Base-by-base conservation (phyloP, 2,329 filamentous ascomycete genomes). In the Aspergillus sp. region DNA sequence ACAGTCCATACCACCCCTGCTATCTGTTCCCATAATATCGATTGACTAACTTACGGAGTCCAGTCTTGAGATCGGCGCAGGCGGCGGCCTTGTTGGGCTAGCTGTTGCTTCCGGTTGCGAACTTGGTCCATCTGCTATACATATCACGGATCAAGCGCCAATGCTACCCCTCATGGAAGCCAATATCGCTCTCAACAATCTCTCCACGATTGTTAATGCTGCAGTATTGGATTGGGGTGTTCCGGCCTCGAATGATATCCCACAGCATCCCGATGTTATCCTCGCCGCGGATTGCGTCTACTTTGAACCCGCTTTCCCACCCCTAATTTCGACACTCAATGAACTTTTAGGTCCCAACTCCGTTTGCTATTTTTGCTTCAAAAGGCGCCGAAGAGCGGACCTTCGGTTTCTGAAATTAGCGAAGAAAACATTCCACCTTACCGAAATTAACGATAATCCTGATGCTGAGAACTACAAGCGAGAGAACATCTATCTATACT, bases 251-350 rank as follows among this genome's bases (percentile, higher is more conserved):
- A 66, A 56, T 61, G 79, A 51, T 35, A 71, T 77, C 35, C 74
- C 73, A 21, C 53, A 63, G 81, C 55, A 79, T 81, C 91, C 92
- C 17, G 87, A 93, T 67, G 81, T 96, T 55, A 87, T 99, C 56
- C 83, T 98, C n/a, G 95, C 95, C 3, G 93, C 93, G 41, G 95
- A 98, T 74, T 98, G 93, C 76, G 92, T 96, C 49, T 99, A 98
- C 79, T 96, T 96, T 73, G 95, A 98, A 75, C 92, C 93, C 3
- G 91, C 95, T 1, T 98, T 98, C 70, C 93, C 93, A 31, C 81
- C 97, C 35, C 82, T 99, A 47, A 83, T 95, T 69, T 79, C 86
- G 62, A 98, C 93, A 6, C 78, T 98, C 63, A 80, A 84, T 58
- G 86, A 90, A 62, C 80, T 97, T 48, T 81, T 96, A 63, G 83